phyloP scores from a whole-genome alignment of 495 filamentous ascomycete species.

The Penicillium malachiteum region DNA sequence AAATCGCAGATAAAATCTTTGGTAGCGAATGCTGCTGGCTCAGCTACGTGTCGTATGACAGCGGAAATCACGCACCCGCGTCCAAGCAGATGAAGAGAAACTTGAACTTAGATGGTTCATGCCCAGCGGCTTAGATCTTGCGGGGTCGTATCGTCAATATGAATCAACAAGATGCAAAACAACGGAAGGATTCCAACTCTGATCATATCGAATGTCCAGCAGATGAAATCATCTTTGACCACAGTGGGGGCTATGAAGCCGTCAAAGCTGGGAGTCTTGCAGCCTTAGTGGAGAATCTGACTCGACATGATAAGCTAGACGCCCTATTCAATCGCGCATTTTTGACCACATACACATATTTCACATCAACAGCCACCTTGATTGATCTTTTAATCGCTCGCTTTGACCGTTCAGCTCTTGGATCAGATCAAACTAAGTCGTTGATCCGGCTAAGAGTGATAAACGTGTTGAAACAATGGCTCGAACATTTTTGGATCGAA shows the following conservation, averaged over 20 bases:
- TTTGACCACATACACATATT: slow-evolving; percentile 85
- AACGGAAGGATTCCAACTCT: slow-evolving; percentile 2
- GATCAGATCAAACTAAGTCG: slow-evolving; percentile 75
- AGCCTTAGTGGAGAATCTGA: slow-evolving; percentile 87
- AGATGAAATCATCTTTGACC: slow-evolving; percentile 71
- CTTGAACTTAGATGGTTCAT: background rate
- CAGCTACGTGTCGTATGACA: background rate
- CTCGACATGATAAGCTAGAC: slow-evolving; percentile 85
- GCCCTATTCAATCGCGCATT: slow-evolving; percentile 89
- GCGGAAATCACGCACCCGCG: background rate
- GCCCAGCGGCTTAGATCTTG: background rate
- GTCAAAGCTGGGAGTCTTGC: slow-evolving; percentile 78
- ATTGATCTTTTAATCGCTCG: slow-evolving; percentile 80
- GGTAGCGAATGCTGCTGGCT: too few relatives aligned
- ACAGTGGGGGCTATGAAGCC: slow-evolving; percentile 53
- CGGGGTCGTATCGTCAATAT: slow-evolving; percentile 8
- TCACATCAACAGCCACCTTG: slow-evolving; percentile 76
- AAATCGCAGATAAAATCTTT: too few relatives aligned
- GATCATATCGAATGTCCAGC: slow-evolving; percentile 3
- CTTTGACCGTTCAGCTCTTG: slow-evolving; percentile 77
- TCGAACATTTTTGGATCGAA: slow-evolving; percentile 94
- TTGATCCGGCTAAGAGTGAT: slow-evolving; percentile 83
- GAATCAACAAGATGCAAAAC: background rate
- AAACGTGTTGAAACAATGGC: slow-evolving; percentile 91
- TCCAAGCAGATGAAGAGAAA: background rate